Conservation (phyloP, 352 stramenopile species). For the Globisporangium carolinianum region DNA sequence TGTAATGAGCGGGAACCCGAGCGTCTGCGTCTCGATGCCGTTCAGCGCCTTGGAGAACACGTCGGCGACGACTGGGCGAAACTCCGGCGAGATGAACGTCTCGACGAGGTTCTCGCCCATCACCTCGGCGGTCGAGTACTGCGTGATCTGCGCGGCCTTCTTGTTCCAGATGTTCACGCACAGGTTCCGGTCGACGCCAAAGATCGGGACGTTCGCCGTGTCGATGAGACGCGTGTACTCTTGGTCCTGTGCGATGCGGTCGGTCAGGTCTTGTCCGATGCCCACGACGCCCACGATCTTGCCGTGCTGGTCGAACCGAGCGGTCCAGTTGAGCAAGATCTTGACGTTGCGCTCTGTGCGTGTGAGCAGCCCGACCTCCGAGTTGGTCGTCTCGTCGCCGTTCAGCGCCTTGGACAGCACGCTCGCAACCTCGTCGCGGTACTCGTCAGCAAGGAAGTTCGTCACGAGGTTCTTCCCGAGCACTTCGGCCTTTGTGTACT, state of each 20-base stretch:
- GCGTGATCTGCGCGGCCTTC: constrained; percentile 85
- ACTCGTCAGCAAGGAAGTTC: constrained; percentile 54
- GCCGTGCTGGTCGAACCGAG: constrained; percentile 60
- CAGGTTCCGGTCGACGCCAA: constrained; percentile 83
- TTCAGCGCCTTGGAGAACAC: constrained; percentile 65
- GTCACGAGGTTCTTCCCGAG: constrained; percentile 41
- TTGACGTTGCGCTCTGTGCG: constrained; percentile 54
- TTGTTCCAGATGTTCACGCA: constrained; percentile 92
- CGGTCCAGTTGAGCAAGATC: constrained; percentile 66
- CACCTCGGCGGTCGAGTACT: constrained; percentile 72
- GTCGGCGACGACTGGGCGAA: constrained; percentile 54
- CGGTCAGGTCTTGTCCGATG: constrained; percentile 83
- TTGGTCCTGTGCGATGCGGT: constrained; percentile 81
- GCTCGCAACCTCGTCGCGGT: constrained; percentile 32
- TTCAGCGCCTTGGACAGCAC: constrained; percentile 54
- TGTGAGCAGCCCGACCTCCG: constrained; percentile 76
- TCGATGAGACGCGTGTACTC: constrained; percentile 89
- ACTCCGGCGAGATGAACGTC: constrained; percentile 79
- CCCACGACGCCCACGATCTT: constrained; percentile 79
- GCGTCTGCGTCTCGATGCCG: constrained; percentile 75
- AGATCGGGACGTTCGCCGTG: constrained; percentile 87
- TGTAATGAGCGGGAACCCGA: constrained; percentile 84
- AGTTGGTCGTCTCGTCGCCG: constrained; percentile 72
- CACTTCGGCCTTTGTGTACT: constrained; percentile 38
- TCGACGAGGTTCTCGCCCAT: constrained; percentile 78